Conservation (phyloP, 225 moss, liverwort and hornwort species). For the Bryum argenteum region DNA sequence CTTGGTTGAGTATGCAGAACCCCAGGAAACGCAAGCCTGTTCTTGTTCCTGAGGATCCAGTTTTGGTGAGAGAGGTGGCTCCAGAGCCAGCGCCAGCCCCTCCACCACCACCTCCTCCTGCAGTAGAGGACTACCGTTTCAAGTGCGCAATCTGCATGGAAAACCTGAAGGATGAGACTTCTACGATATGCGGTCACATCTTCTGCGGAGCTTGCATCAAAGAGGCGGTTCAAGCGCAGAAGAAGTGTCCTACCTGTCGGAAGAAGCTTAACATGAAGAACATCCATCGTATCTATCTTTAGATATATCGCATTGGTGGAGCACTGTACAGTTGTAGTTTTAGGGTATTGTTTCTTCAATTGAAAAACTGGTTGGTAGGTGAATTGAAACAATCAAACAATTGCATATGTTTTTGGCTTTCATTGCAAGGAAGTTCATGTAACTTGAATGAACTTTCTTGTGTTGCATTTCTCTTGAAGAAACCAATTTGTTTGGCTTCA, state of each 20-base stretch:
- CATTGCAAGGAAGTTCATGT: too few relatives aligned
- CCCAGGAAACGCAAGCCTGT: conserved; percentile 37
- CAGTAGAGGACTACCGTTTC: conserved; percentile 50
- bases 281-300: conserved; percentile 70
- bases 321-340: conserved; percentile 29
- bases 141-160: conserved; percentile 89
- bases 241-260: conserved; percentile 91
- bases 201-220: conserved; percentile 75
- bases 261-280: conserved; percentile 50
- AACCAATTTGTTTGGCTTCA: too few relatives aligned
- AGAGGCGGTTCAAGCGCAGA: conserved; percentile 63
- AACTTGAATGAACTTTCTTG: too few relatives aligned
- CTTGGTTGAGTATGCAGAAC: conserved; percentile 12
- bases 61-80: conserved; percentile 23
- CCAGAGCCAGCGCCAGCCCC: neutral
- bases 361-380: too few relatives aligned
- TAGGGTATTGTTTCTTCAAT: conserved; percentile 15
- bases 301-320: conserved; percentile 6
- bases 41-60: conserved; percentile 18
- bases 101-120: neutral
- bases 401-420: too few relatives aligned
- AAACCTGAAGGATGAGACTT: conserved; percentile 83
- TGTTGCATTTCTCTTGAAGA: too few relatives aligned
- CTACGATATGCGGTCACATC: conserved; percentile 87
- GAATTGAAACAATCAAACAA: too few relatives aligned